Base-by-base conservation (phyloP, 495 filamentous ascomycete genomes). In the Gamarada debralockiae region DNA sequence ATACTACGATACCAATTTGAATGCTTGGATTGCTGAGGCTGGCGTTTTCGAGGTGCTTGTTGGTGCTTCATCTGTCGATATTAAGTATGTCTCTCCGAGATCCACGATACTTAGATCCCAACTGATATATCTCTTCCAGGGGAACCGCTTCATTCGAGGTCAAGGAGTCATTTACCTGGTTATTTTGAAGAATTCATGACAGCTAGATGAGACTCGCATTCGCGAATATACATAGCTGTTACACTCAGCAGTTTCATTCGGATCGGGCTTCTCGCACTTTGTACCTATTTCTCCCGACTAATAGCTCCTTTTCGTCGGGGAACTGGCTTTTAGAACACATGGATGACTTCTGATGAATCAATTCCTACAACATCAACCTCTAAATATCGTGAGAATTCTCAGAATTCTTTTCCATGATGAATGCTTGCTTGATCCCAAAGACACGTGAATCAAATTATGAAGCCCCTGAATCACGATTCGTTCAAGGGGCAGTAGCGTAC, bases 21-120 rank as follows among this genome's bases (percentile, higher is more conserved):
- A 72, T 25, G 78, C 75, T 25, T 96, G 90, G 89, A 80, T 89
- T 22, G 84, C 83, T 0, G 90, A 93, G 67, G 81, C 87, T 69
- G 90, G 89, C 0, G 64, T 55, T 14, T 96, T 90, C 63, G 68
- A 79, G 41, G 81, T 88, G 10, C 55, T 84, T 50, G 77, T 92
- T 49, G 83, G 80, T 9, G 72, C 79, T 29, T 64, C 59, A 7
- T 67, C 66, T 31, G 60, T 49, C 41, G 73, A 76, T 61, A 73
- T 76, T 40, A 69, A 61, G 60, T 63, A 52, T 10, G 47, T 49
- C 23, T 51, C 7, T 21, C 13, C 36, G 4, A 34, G n/a, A 8
- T 42, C 23, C 37, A 41, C 27, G 27, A 4, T 29, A 36, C 50
- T 34, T 14, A 38, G 45, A 40, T 46, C 40, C 49, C 37, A 41